These are phyloP conservation scores for Linderniella brevidens DNA, from an alignment of 257 asterid genomes.

Conservation along the genomic window DNA sequence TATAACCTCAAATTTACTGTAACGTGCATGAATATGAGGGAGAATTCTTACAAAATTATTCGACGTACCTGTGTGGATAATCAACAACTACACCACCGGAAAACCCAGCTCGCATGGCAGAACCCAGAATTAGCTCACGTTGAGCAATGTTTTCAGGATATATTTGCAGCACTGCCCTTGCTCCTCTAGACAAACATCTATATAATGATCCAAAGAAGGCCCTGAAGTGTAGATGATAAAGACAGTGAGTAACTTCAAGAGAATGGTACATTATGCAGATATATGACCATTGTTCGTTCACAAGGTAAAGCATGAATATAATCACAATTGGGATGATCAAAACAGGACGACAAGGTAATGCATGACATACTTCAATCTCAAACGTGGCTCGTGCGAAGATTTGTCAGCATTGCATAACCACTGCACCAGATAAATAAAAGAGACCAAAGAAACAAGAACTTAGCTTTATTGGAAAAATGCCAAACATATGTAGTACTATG, in stretches of 20 bases:
- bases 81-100: conserved; percentile 90
- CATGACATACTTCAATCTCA: conserved; percentile 68
- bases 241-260: not conserved
- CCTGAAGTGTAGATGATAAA: conserved; percentile 20
- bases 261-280: too few species aligned
- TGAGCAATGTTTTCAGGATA: conserved; percentile 87
- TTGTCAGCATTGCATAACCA: conserved; percentile 98
- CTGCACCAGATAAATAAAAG: conserved; percentile 27
- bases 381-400: conserved; percentile 86
- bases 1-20: not conserved
- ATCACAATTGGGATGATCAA: not conserved
- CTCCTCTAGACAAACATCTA: conserved; percentile 79
- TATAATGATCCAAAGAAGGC: conserved; percentile 84
- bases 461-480: not conserved
- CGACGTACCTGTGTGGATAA: conserved; percentile 73
- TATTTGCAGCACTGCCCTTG: conserved; percentile 85
- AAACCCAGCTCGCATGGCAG: conserved; percentile 95
- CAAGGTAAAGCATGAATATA: not conserved
- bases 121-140: conserved; percentile 69
- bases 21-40: not conserved
- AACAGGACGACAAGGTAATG: conserved; percentile 5
- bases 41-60: conserved; percentile 4
- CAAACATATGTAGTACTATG: not conserved
- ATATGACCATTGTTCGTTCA: too few species aligned
- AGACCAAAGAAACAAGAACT: not conserved